Percentiles rank a stretch among this genome's conserved stretches.
These are phyloP conservation scores for Guillardia theta DNA, from an alignment of 78 protist genomes.

Conservation along the genomic window DNA sequence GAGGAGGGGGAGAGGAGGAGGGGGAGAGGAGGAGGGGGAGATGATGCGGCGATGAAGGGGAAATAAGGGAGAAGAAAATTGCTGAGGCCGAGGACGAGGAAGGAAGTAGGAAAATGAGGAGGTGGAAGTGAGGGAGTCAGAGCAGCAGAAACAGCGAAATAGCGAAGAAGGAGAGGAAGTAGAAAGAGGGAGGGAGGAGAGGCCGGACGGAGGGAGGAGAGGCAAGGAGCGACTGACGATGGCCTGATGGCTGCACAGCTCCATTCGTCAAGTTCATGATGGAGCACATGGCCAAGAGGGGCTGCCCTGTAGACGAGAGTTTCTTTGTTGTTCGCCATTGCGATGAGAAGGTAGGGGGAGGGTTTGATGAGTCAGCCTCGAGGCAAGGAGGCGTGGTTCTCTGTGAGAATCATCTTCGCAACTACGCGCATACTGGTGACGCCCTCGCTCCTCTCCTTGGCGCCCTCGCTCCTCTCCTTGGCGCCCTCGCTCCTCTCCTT, in stretches of 20 bases:
- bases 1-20: neutral
- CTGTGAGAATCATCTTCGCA: neutral
- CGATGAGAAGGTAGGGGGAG: conserved; percentile 8
- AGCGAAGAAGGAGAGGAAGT: neutral
- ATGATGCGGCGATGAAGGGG: neutral
- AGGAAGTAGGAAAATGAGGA: neutral
- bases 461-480: neutral
- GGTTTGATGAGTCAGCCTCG: neutral
- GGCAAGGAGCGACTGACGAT: neutral
- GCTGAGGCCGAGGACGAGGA: neutral
- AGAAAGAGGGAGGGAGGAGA: neutral
- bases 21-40: neutral
- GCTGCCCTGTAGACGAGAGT: neutral
- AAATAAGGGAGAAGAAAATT: neutral
- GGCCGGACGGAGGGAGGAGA: neutral
- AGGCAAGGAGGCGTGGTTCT: neutral
- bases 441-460: neutral
- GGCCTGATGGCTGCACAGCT: neutral
- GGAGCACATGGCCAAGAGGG: neutral
- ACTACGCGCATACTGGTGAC: neutral
- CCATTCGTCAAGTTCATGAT: conserved; percentile 14
- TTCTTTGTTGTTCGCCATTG: neutral
- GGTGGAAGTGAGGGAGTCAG: neutral
- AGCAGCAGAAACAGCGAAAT: neutral
- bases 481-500: neutral